Evolutionary conservation across 805 yeast species (phyloP).

Genomic region (Barnettozyma pratensis): DNA sequence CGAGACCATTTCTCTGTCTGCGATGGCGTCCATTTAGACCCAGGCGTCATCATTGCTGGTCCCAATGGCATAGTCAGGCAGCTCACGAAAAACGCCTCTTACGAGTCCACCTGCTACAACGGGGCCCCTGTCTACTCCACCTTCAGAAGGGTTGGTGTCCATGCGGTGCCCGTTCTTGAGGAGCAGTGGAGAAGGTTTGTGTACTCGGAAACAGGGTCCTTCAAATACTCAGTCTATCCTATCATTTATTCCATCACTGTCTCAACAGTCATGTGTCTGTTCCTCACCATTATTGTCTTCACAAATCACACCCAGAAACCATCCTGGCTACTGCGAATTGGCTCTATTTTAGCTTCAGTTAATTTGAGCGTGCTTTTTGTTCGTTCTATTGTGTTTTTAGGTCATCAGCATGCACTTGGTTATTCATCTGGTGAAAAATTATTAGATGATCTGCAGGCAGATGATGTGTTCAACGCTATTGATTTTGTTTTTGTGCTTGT

Average conservation of each 20-base stretch:
- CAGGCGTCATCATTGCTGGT: conserved; percentile 29
- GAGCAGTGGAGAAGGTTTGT: conserved; percentile 46
- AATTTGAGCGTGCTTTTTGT: conserved; percentile 49
- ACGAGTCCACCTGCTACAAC: conserved; percentile 30
- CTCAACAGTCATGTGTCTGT: conserved; percentile 60
- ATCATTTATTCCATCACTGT: conserved; percentile 57
- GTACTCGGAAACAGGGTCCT: conserved; percentile 36
- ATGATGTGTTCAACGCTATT: conserved; percentile 44
- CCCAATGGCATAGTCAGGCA: conserved; percentile 12
- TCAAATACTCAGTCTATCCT: conserved; percentile 54
- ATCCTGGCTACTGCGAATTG: conserved; percentile 42
- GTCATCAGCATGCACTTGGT: conserved; percentile 38
- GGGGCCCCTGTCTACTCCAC: conserved; percentile 32
- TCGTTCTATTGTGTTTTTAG: conserved; percentile 41
- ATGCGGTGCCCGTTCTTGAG: conserved; percentile 37
- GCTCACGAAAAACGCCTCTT: conserved; percentile 16
- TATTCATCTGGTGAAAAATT: conserved; percentile 39
- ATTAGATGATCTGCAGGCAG: conserved; percentile 37
- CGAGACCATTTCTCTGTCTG: conserved; percentile 28
- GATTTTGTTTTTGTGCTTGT: conserved; percentile 55
- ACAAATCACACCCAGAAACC: conserved; percentile 64
- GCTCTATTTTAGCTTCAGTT: conserved; percentile 48
- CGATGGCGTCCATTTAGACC: conserved; percentile 22
- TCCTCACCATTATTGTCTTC: conserved; percentile 56
- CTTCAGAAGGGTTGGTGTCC: conserved; percentile 23